These are phyloP conservation scores for Solanum habrochaites DNA, from an alignment of 257 asterid genomes.

Conservation along the genomic window DNA sequence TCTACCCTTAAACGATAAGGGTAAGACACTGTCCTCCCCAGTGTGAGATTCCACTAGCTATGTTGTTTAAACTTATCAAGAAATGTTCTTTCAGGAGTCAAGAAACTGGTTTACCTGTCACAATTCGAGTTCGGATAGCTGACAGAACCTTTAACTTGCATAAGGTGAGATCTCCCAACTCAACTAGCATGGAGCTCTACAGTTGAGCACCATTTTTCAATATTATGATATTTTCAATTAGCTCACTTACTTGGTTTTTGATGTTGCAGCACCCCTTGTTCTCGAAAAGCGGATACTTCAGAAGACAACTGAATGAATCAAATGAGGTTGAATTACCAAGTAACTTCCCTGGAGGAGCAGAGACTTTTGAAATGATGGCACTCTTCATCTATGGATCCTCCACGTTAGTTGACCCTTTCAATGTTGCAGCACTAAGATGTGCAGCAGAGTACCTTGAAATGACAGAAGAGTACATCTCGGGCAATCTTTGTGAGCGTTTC, in stretches of 20 bases:
- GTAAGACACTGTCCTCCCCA: background rate
- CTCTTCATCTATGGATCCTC: constrained; percentile 66
- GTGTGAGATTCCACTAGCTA: background rate
- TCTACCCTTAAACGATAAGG: background rate
- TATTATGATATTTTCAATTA: background rate
- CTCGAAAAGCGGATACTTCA: constrained; percentile 54
- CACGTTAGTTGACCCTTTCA: constrained; percentile 44
- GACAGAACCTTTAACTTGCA: constrained; percentile 53
- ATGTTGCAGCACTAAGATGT: constrained; percentile 55
- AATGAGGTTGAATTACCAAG: constrained; percentile 42
- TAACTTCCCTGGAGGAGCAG: constrained; percentile 59
- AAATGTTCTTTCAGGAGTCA: constrained; percentile 40
- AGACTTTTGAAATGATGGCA: constrained; percentile 51
- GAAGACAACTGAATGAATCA: constrained; percentile 35
- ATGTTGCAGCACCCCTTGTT: constrained; percentile 38
- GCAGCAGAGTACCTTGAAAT: constrained; percentile 60
- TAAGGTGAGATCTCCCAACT: constrained; percentile 27
- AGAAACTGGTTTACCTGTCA: constrained; percentile 57
- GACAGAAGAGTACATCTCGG: constrained; percentile 34
- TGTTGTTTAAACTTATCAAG: background rate
- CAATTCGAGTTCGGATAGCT: constrained; percentile 39
- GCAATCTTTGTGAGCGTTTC: constrained; percentile 50
- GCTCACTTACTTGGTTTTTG: background rate
- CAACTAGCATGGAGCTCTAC: background rate
- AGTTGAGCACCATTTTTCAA: background rate